A percentile compares a stretch with the other conserved stretches of the same genome.
phyloP scores from a whole-genome alignment of 139 green algal genomes.

The Microglena sp. region DNA sequence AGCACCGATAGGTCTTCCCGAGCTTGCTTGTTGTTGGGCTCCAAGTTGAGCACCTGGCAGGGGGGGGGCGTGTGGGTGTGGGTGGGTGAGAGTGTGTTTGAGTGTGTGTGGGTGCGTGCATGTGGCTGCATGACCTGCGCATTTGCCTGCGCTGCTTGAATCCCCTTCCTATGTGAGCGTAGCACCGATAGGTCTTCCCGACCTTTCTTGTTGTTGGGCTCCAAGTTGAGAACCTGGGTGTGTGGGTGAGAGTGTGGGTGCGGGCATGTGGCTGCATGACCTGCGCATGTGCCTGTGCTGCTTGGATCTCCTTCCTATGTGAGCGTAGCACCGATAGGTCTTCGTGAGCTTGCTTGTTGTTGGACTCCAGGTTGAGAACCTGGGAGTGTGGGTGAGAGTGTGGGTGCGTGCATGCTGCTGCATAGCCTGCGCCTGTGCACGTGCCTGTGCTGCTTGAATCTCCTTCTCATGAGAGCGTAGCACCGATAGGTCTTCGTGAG shows the following conservation, averaged over 20 bases:
- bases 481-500: constrained; percentile 41
- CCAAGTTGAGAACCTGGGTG: constrained; percentile 25
- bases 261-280: too few species aligned
- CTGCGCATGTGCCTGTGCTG: too few species aligned
- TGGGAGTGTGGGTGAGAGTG: neutral
- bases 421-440: neutral
- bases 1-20: constrained; percentile 41
- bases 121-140: too few species aligned
- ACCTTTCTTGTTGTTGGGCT: constrained; percentile 48
- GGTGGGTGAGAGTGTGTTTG: neutral
- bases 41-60: constrained; percentile 27
- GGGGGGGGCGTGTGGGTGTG: neutral
- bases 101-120: too few species aligned
- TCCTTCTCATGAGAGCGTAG: constrained; percentile 12
- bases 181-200: constrained; percentile 41
- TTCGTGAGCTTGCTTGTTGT: constrained; percentile 47
- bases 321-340: constrained; percentile 43
- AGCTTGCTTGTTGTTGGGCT: constrained; percentile 49
- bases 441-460: constrained; percentile 16
- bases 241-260: too few species aligned
- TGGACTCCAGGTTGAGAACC: constrained; percentile 36
- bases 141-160: too few species aligned
- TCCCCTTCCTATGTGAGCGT: too few species aligned
- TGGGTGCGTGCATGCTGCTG: neutral
- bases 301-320: too few species aligned